Base-by-base conservation (phyloP, 208 protist species). In the Acanthamoeba rhysodes region DNA sequence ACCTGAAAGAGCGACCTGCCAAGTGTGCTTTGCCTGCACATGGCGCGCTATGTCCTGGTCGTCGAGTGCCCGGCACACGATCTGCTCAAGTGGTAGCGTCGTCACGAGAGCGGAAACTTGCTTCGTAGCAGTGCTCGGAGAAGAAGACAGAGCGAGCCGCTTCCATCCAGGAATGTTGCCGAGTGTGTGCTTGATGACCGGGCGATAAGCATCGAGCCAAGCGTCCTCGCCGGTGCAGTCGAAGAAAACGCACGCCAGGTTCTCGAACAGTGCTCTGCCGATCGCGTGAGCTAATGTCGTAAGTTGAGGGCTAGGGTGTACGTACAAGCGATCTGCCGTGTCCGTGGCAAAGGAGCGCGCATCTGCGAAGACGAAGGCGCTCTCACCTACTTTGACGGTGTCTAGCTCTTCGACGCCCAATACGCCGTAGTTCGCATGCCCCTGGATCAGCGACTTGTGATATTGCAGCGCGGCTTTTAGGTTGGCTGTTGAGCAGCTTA, bases 331-430 rank as follows among this genome's bases (percentile, higher is more conserved):
- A 45, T 34, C 12, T 45, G 53, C n/a, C 1, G 12, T n/a, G 45
- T 64, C 80, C 18, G 3, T 12, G 24, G 53, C n/a, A 45, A 90
- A 90, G 20, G 80, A 50, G 14, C 50, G 80, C 12, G 50, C 80
- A 41, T 90, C 80, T 24, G 50, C 45, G 32, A 90, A 90, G n/a
- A 90, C 20, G 29, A 57, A 90, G 27, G 50, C 50, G 29, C 80
- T 66, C 7, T 90, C n/a, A 16, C 18, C 18, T 5, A 10, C 80
- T 14, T 90, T n/a, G 27, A 24, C n/a, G 22, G 27, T 27, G 24
- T 34, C 53, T 14, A 90, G 22, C 1, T 90, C 80, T 18, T 57
- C 24, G 80, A 41, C 50, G 50, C 80, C 0, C 53, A 90, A 4
- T 1, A 90, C 80, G 29, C 2, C 16, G 80, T 45, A 90, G 50